These are phyloP conservation scores for Cercospora brassicicola DNA, from an alignment of 2,329 filamentous ascomycete genomes.

Conservation along the genomic window DNA sequence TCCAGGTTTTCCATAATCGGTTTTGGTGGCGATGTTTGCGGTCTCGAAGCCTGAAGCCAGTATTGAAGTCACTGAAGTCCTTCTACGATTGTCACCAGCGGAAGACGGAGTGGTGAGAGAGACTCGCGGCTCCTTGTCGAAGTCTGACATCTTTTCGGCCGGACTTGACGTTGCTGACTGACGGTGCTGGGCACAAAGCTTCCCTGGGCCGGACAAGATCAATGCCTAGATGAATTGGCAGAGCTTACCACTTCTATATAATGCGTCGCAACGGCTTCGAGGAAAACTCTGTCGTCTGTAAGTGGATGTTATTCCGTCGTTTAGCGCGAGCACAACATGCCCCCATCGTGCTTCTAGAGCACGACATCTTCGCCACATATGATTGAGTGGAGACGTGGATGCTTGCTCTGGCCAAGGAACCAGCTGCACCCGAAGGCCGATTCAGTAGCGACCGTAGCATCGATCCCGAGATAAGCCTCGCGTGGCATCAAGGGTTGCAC, in stretches of 20 bases:
- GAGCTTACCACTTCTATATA: constrained; percentile 8
- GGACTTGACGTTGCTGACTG: background rate
- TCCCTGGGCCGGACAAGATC: constrained; percentile 18
- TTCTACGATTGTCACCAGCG: background rate
- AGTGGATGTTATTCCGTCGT: background rate
- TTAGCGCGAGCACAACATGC: background rate
- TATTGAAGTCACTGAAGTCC: background rate
- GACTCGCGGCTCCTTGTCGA: background rate
- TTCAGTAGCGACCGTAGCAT: background rate
- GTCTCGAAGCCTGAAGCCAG: background rate
- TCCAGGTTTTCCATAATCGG: background rate
- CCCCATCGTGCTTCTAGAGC: background rate
- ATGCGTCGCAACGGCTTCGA: background rate
- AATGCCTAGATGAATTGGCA: constrained; percentile 2
- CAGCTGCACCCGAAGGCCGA: background rate
- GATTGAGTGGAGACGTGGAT: background rate
- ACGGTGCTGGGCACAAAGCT: background rate
- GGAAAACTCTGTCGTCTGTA: background rate
- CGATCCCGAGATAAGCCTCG: background rate
- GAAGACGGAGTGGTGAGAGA: background rate
- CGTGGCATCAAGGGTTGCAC: background rate
- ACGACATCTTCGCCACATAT: constrained; percentile 16
- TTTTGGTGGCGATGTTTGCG: background rate
- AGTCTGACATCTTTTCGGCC: background rate
- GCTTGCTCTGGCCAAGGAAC: background rate